Evolutionary conservation across 148 eudicot species (phyloP).

Genomic region (Bassia scoparia): DNA sequence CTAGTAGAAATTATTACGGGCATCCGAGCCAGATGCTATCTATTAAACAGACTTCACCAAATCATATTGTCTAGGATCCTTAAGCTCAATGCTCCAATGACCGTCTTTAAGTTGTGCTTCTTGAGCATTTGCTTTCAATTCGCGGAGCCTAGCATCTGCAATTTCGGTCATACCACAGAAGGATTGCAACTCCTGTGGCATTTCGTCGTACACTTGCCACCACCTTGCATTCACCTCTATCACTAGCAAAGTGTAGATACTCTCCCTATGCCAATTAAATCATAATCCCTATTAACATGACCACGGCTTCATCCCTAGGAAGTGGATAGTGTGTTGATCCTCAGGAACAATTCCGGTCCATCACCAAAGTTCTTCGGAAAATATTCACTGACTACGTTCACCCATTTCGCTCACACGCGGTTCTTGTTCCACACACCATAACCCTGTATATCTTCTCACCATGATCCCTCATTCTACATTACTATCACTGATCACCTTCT

Average conservation of each 20-base stretch:
- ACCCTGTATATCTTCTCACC: slow-evolving; percentile 71
- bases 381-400: slow-evolving; percentile 39
- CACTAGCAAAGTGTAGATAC: slow-evolving; percentile 44
- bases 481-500: no score
- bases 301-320: slow-evolving; percentile 77
- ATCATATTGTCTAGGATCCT: slow-evolving; percentile 48
- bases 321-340: slow-evolving; percentile 53
- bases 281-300: slow-evolving; percentile 54
- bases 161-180: slow-evolving; percentile 46
- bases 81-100: slow-evolving; percentile 68
- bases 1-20: background rate
- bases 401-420: no score
- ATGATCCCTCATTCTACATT: no score
- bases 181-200: slow-evolving; percentile 40
- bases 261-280: slow-evolving; percentile 57
- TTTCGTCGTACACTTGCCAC: slow-evolving; percentile 59
- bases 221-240: slow-evolving; percentile 48
- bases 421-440: no score
- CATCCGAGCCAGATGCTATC: no score
- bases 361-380: slow-evolving; percentile 20
- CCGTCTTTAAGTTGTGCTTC: slow-evolving; percentile 29
- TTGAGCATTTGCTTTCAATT: slow-evolving; percentile 39
- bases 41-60: background rate
- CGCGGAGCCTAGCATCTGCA: slow-evolving; percentile 18
- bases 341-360: slow-evolving; percentile 22